phyloP scores from a whole-genome alignment of 1,284 basidiomycete species.

The Mycena citricolor region DNA sequence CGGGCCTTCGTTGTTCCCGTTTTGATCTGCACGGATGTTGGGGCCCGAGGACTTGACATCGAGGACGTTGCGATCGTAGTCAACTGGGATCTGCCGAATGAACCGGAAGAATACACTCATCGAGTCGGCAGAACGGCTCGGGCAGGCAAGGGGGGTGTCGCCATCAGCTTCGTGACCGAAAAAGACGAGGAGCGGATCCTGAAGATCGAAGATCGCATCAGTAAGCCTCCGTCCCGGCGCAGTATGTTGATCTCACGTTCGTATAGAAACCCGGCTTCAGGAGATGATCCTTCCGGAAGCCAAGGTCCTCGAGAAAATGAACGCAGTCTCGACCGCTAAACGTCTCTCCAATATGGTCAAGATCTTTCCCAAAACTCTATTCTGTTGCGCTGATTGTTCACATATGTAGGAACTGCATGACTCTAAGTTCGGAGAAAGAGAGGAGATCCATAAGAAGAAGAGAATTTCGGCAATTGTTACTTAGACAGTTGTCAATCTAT shows the following conservation, averaged over 20 bases:
- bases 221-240: constrained; percentile 42
- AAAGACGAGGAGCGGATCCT: constrained; percentile 85
- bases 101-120: constrained; percentile 78
- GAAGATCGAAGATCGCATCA: constrained; percentile 84
- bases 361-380: constrained; percentile 12
- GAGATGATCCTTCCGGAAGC: constrained; percentile 80
- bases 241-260: constrained; percentile 8
- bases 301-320: constrained; percentile 84
- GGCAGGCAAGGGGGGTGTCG: constrained; percentile 87
- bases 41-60: constrained; percentile 91
- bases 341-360: constrained; percentile 90
- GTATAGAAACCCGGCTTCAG: constrained; percentile 66
- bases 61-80: constrained; percentile 93
- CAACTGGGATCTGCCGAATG: constrained; percentile 92
- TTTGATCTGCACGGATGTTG: constrained; percentile 93
- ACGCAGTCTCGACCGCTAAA: constrained; percentile 88
- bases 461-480: constrained; percentile 32
- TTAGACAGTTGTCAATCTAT: constrained; percentile 6
- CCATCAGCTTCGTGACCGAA: constrained; percentile 94
- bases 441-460: constrained; percentile 75
- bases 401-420: constrained; percentile 80
- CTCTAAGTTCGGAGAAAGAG: constrained; percentile 86
- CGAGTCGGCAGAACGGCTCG: constrained; percentile 91
- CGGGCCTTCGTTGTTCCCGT: constrained; percentile 87
- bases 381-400: neutral